Percentiles rank a stretch among this genome's conserved stretches.
These are phyloP conservation scores for Colletotrichum liaoningense DNA, from an alignment of 2,329 filamentous ascomycete species.

Conservation along the genomic window DNA sequence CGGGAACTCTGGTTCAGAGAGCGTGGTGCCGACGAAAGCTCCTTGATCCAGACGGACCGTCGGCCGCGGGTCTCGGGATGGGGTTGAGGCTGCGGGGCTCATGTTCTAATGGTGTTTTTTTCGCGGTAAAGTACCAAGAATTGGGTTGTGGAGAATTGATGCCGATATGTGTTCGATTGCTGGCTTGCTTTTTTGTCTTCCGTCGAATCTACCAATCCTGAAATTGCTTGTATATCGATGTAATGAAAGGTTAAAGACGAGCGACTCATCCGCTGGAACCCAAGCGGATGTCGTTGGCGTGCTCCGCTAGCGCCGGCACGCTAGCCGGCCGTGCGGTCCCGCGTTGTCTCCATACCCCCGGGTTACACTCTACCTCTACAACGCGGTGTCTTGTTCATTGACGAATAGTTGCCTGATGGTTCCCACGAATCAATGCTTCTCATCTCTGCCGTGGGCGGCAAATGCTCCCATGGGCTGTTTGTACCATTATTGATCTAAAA, in stretches of 20 bases:
- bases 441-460: no score
- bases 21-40: conserved; percentile 51
- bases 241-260: not conserved
- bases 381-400: not conserved
- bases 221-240: not conserved
- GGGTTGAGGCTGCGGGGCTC: not conserved
- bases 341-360: conserved; percentile 8
- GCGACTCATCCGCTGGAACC: not conserved
- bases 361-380: not conserved
- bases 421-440: no score
- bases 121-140: not conserved
- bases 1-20: conserved; percentile 47
- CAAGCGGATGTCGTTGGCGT: conserved; percentile 24
- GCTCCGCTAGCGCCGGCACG: conserved; percentile 22
- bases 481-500: not conserved
- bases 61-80: conserved; percentile 1
- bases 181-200: not conserved
- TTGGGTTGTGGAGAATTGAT: not conserved
- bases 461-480: not conserved
- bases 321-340: conserved; percentile 20
- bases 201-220: not conserved
- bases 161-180: no score
- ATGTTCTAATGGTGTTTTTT: not conserved
- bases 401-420: no score
- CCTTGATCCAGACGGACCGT: conserved; percentile 49